Percentiles rank a stretch among this genome's conserved stretches.
These are phyloP conservation scores for Sanghuangporus sanghuang DNA, from an alignment of 1,284 basidiomycete species.

Conservation along the genomic window DNA sequence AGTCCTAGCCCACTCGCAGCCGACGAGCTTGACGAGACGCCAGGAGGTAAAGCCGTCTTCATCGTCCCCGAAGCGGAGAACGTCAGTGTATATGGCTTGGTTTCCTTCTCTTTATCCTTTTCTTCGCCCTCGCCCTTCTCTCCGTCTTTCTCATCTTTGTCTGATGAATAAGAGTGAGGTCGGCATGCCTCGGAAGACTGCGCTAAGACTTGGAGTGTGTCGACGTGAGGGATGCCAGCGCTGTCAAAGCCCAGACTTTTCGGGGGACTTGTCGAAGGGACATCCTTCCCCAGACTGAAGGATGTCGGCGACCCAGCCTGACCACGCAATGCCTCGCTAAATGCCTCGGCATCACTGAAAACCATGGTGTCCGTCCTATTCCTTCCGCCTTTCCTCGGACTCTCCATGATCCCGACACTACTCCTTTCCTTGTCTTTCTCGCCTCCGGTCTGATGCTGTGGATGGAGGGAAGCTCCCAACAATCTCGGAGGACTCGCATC, in stretches of 20 bases:
- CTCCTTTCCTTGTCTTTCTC: not conserved
- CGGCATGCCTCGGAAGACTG: slow-evolving; percentile 1
- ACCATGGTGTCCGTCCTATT: slow-evolving; percentile 76
- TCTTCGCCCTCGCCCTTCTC: not conserved
- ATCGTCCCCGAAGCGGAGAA: slow-evolving; percentile 13
- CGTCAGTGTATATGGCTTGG: slow-evolving; percentile 2
- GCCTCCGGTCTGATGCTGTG: not conserved
- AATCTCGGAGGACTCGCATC: slow-evolving; percentile 45
- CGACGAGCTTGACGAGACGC: not conserved
- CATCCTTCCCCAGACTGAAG: not conserved
- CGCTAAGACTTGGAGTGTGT: not conserved
- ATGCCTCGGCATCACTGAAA: slow-evolving; percentile 44
- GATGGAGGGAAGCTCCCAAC: slow-evolving; percentile 32
- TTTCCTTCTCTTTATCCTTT: not conserved
- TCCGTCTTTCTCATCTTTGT: not conserved
- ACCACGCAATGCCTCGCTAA: slow-evolving; percentile 11
- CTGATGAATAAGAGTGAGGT: not conserved
- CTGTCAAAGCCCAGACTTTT: not conserved
- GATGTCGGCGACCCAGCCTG: not conserved
- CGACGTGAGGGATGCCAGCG: slow-evolving; percentile 3
- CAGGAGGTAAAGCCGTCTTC: slow-evolving; percentile 7
- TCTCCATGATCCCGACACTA: slow-evolving; percentile 34
- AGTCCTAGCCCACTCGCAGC: not conserved
- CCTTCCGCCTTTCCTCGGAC: slow-evolving; percentile 51
- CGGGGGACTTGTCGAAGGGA: not conserved